Evolutionary conservation across 2,329 filamentous ascomycete genomes (phyloP).

Genomic region (Monosporascus ibericus): DNA sequence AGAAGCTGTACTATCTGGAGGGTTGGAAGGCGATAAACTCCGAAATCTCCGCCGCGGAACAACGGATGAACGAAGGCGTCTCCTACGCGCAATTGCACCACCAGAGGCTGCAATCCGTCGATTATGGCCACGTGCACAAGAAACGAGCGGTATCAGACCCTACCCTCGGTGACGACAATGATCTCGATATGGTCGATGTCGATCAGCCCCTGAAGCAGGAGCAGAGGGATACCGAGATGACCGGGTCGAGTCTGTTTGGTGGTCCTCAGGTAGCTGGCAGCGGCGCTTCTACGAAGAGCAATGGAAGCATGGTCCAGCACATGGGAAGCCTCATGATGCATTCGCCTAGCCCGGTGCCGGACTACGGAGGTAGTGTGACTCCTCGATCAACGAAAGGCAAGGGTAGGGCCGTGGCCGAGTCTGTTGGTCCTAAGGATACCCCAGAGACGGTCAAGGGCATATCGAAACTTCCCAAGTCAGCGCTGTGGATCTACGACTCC

Average conservation of each 20-base stretch:
- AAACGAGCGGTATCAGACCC: conserved; percentile 44
- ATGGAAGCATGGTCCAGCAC: conserved; percentile 19
- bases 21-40: conserved; percentile 71
- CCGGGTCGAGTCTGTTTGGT: conserved; percentile 20
- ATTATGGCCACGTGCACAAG: conserved; percentile 48
- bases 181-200: conserved; percentile 42
- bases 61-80: conserved; percentile 43
- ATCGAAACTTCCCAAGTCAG: conserved; percentile 33
- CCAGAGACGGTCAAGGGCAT: conserved; percentile 5
- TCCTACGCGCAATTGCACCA: conserved; percentile 33
- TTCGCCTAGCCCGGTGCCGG: conserved; percentile 25
- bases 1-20: conserved; percentile 72
- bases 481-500: conserved; percentile 46
- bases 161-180: conserved; percentile 34
- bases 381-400: conserved; percentile 26
- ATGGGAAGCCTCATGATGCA: conserved; percentile 29
- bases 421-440: conserved; percentile 3
- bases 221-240: conserved; percentile 14
- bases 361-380: conserved; percentile 17
- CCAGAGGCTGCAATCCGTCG: conserved; percentile 35
- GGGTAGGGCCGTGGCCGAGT: conserved; percentile 26
- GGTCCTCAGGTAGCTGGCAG: conserved; percentile 16
- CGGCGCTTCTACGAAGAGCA: conserved; percentile 21
- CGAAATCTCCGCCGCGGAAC: conserved; percentile 64
- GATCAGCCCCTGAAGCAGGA: conserved; percentile 24